phyloP scores from a whole-genome alignment of 2,329 filamentous ascomycete species.

The Verticillium albo-atrum region DNA sequence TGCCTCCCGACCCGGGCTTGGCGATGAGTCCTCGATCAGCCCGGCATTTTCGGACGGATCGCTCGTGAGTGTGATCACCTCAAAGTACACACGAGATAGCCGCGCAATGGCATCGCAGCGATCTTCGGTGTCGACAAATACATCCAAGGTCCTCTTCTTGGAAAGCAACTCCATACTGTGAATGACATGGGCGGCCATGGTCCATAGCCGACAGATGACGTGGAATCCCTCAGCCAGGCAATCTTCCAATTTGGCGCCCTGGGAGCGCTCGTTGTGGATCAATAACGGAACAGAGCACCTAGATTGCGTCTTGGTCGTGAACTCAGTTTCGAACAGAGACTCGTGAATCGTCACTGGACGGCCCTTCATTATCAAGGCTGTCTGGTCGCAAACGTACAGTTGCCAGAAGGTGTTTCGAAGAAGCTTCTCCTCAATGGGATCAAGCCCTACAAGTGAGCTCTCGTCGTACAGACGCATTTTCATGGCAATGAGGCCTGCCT shows the following conservation, averaged over 20 bases:
- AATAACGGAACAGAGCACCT: background rate
- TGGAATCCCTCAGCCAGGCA: constrained; percentile 27
- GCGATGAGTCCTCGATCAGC: background rate
- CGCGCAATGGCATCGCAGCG: background rate
- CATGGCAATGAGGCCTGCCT: constrained; percentile 35
- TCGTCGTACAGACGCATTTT: constrained; percentile 37
- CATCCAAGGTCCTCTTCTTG: background rate
- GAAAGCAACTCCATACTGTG: background rate
- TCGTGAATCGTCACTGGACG: constrained; percentile 40
- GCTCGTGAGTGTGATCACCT: constrained; percentile 1
- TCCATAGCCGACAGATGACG: constrained; percentile 28
- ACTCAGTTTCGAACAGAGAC: constrained; percentile 34
- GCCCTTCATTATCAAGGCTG: constrained; percentile 31
- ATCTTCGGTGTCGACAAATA: background rate
- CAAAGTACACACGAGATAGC: background rate
- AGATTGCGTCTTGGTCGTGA: constrained; percentile 17
- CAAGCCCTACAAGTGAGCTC: constrained; percentile 25
- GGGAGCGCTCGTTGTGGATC: background rate
- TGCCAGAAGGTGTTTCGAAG: constrained; percentile 34
- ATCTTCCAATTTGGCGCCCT: constrained; percentile 11
- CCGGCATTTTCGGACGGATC: background rate
- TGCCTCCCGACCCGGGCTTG: background rate
- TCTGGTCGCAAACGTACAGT: constrained; percentile 34
- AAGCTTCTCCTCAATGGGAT: constrained; percentile 31
- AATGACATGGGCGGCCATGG: background rate